Evolutionary conservation across 2,329 filamentous ascomycete genomes (phyloP).

Genomic region (Botrytis medusae): DNA sequence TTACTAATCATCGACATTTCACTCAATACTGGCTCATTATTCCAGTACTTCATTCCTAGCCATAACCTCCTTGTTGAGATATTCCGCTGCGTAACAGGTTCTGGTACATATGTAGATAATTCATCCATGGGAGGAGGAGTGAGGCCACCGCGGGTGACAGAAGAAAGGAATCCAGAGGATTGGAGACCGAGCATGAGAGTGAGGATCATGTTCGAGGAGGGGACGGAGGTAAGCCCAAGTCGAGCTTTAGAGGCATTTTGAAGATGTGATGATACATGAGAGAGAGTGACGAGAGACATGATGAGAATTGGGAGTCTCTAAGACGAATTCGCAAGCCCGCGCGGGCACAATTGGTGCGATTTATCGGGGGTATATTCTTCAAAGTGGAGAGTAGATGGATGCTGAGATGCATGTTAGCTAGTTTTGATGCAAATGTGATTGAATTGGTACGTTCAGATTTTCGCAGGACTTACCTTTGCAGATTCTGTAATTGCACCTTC

Average conservation of each 20-base stretch:
- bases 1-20: constrained; percentile 65
- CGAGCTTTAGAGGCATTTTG: constrained; percentile 72
- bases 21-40: constrained; percentile 66
- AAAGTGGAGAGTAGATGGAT: neutral
- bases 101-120: constrained; percentile 48
- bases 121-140: constrained; percentile 53
- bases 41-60: constrained; percentile 74
- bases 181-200: constrained; percentile 64
- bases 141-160: constrained; percentile 63
- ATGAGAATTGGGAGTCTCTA: constrained; percentile 21
- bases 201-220: constrained; percentile 65
- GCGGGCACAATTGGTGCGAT: constrained; percentile 30
- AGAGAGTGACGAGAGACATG: constrained; percentile 72
- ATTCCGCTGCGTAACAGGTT: constrained; percentile 58
- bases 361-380: constrained; percentile 15
- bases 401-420: constrained; percentile 7
- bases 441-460: neutral
- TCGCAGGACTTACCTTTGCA: neutral
- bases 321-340: constrained; percentile 27
- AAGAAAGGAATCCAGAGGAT: constrained; percentile 65
- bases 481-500: neutral
- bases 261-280: constrained; percentile 70
- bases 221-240: constrained; percentile 67
- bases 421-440: neutral
- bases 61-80: constrained; percentile 63